Evolutionary conservation across 1,284 basidiomycete species (phyloP).

Genomic region (Tilletiopsis washingtonensis): DNA sequence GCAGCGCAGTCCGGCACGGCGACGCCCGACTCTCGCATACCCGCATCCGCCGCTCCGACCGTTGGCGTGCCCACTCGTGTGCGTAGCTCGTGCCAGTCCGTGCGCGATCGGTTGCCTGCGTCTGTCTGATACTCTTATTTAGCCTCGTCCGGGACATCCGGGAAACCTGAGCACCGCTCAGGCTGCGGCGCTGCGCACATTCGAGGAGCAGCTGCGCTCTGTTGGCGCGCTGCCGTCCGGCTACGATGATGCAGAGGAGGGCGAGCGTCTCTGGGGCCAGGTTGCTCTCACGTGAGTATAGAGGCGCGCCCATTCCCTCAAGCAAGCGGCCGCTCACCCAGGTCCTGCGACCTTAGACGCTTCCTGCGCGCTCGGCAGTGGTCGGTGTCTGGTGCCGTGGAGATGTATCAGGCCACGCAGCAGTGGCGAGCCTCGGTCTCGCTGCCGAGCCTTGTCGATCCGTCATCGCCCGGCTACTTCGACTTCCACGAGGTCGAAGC

Average conservation of each 20-base stretch:
- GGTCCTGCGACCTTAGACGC: conserved; percentile 8
- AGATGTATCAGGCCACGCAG: conserved; percentile 37
- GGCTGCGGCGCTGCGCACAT: conserved; percentile 19
- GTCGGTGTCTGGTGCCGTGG: conserved; percentile 22
- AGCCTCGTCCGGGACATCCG: conserved; percentile 28
- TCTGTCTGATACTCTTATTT: too few relatives aligned
- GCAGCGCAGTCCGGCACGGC: too few relatives aligned
- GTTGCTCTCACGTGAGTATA: neutral
- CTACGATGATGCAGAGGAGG: conserved; percentile 6
- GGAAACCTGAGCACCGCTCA: conserved; percentile 34
- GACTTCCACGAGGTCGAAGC: conserved; percentile 30
- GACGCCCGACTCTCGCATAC: too few relatives aligned
- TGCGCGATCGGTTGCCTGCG: too few relatives aligned
- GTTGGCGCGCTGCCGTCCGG: conserved; percentile 14
- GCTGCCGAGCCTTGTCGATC: conserved; percentile 18
- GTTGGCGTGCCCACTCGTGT: too few relatives aligned
- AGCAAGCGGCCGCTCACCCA: neutral
- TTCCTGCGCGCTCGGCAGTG: conserved; percentile 40
- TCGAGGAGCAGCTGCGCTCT: conserved; percentile 12
- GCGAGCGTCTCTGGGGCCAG: conserved; percentile 15
- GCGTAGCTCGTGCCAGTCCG: too few relatives aligned
- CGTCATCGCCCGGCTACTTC: conserved; percentile 14
- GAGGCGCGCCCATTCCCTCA: neutral
- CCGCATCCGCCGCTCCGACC: too few relatives aligned
- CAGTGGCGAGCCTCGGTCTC: conserved; percentile 35